phyloP scores from a whole-genome alignment of 2,329 filamentous ascomycete species.

The Pseudogymnoascus sp. region DNA sequence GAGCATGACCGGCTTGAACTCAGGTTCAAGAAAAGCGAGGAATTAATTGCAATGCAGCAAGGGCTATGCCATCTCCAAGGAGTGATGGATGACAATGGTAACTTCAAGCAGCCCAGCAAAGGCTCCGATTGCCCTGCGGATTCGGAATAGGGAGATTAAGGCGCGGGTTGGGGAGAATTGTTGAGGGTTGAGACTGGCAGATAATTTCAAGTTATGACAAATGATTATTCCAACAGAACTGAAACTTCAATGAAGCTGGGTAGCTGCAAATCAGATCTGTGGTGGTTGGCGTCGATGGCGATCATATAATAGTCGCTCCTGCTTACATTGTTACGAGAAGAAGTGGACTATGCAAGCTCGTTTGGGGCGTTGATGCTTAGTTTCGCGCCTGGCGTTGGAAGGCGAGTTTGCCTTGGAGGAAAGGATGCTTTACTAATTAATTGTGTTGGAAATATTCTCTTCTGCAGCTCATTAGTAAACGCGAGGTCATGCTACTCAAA shows the following conservation, averaged over 20 bases:
- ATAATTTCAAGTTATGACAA: not conserved
- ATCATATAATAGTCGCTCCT: constrained; percentile 55
- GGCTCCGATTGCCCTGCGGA: not conserved
- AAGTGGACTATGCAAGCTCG: constrained; percentile 42
- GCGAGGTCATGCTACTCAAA: too few species aligned
- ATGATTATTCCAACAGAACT: not conserved
- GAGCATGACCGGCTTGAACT: not conserved
- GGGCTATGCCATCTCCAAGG: not conserved
- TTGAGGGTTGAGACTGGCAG: not conserved
- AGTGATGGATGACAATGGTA: not conserved
- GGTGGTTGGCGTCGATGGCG: constrained; percentile 40
- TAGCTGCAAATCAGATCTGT: not conserved
- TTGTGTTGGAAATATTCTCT: too few species aligned
- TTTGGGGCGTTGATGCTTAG: not conserved
- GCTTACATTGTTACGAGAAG: constrained; percentile 48
- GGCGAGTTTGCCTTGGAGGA: not conserved
- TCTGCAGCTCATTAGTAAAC: too few species aligned
- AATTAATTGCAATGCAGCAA: not conserved
- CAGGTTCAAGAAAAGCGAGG: not conserved
- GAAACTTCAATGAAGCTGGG: not conserved
- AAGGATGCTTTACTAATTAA: too few species aligned
- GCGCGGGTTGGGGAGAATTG: not conserved
- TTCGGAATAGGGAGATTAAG: not conserved
- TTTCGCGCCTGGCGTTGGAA: not conserved
- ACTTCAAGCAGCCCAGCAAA: not conserved